Evolutionary conservation across 495 filamentous ascomycete species (phyloP).

Genomic region (Tuber magnatum): DNA sequence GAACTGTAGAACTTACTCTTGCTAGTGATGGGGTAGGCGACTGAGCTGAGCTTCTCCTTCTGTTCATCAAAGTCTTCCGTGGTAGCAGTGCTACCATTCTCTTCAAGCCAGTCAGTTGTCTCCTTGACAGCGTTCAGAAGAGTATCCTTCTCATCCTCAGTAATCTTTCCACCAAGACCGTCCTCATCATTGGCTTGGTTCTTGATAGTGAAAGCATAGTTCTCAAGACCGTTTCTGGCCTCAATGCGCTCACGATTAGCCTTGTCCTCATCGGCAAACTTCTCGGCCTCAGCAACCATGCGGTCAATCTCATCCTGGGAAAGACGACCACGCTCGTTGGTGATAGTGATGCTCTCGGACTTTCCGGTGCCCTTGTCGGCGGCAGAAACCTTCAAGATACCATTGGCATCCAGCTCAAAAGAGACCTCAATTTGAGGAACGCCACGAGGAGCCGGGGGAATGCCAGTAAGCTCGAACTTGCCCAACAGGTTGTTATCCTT

Average conservation of each 20-base stretch:
- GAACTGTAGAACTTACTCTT: constrained; percentile 49
- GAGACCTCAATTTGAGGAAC: constrained; percentile 97
- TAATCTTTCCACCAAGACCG: constrained; percentile 94
- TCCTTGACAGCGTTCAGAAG: constrained; percentile 97
- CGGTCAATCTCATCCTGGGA: constrained; percentile 95
- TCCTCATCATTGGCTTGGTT: constrained; percentile 98
- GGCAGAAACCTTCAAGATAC: constrained; percentile 92
- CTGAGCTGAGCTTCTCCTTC: constrained; percentile 94
- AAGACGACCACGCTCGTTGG: constrained; percentile 95
- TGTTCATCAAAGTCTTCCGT: constrained; percentile 98
- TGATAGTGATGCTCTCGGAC: constrained; percentile 92
- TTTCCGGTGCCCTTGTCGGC: constrained; percentile 96
- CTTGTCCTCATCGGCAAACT: constrained; percentile 98
- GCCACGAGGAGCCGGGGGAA: constrained; percentile 87
- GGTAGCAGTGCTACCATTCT: constrained; percentile 79
- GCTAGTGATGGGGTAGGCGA: constrained; percentile 97
- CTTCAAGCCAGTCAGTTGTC: constrained; percentile 92
- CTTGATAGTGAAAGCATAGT: constrained; percentile 95
- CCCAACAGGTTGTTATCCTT: constrained; percentile 95
- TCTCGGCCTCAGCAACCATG: constrained; percentile 95
- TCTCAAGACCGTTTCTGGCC: constrained; percentile 91
- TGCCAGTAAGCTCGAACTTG: constrained; percentile 96
- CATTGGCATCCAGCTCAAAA: constrained; percentile 95
- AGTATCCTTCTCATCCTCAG: constrained; percentile 97
- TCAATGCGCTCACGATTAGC: constrained; percentile 88